Evolutionary conservation across 805 yeast species (phyloP), one percentile per base, ranked within the genome.

Genomic region (Cyberlindnera subsufficiens): DNA sequence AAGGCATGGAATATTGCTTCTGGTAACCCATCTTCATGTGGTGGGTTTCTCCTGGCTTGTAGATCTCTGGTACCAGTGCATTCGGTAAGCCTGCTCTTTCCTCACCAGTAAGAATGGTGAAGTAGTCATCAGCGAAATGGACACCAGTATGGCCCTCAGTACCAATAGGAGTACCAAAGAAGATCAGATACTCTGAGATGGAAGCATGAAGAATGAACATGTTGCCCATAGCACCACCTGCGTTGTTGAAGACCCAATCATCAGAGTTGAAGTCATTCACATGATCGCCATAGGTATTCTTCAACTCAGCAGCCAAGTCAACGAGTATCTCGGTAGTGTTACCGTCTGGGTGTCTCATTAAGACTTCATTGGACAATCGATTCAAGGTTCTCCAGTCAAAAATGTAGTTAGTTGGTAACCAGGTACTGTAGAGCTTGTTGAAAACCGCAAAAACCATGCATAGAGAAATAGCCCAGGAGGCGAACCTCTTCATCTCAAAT

Each of bases 201-300:
- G 98, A 93, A 10, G 98, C 97, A 64, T 93, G 99, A 52, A 91
- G 71, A 47, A 93, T 87, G 55, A 87, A 76, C 98, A 93, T 91
- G 42, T 89, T 80, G 18, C 95, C 93, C 99, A 93, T 93, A 40
- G 99, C 98, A 53, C 96, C 96, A 42, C 99, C 99, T 4, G 99
- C 99, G 56, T 87, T 88, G 75, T 93, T 93, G 77, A 81, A 91
- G 40, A 93, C 84, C 98, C 98, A 93, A 51, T 90, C 91, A 41
- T 85, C 84, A 39, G 72, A 69, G 60, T 81, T 77, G 52, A 83
- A 72, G 51, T 79, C 80, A 65, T 86, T 86, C 65, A 91, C 76
- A 52, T 74, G 59, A 6, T 78, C 80, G 11, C 96, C 95, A 61
- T 93, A 93, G 38, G 70, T 76, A 3, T 63, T 68, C 48, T 80